Evolutionary conservation across 768 basidiomycete genomes (phyloP), one percentile per base, ranked within the genome.

Genomic region (Clitopilus hobsonii): DNA sequence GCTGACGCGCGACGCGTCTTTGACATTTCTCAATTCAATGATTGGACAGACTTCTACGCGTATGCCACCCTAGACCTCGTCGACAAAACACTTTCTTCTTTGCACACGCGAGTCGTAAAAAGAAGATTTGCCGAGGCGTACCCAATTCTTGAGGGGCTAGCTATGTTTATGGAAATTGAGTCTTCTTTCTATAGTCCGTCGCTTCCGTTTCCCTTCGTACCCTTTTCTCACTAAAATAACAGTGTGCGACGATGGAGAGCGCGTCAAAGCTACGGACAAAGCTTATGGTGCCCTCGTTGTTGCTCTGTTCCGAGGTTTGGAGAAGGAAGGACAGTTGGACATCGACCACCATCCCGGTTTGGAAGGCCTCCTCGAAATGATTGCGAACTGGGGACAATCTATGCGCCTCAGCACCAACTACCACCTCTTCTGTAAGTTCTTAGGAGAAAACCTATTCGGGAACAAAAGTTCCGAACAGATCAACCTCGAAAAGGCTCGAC

Each of bases 161-260:
- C 67, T 11, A 55, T 67, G 13, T 73, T 73, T 57, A 67, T 65
- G 8, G 65, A 69, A 23, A 53, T 66, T 13, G 69, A 72, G 41
- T 54, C 53, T 10, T 41, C 60, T 23, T 74, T 70, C 67, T 60
- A 69, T 18, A 63, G 72, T 74, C 58, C 47, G 67, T 67, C 2
- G 27, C n/a, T 41, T 28, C 36, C 38, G 22, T 25, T 38, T 14
- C 24, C 13, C 27, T 26, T 3, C 23, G 20, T 57, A n/a, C 1
- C n/a, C 27, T 49, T n/a, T 30, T 27, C 10, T 49, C n/a, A n/a
- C 25, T 55, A 41, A 38, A 55, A 47, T 32, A 22, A 13, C 41
- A 73, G 72, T 69, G 56, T 69, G 67, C 53, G 69, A 70, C 53
- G 71, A 73, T 47, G 68, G 65, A 2, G 60, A 67, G n/a, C 69